These are phyloP conservation scores for Beauveria pseudobassiana DNA, from an alignment of 2,329 filamentous ascomycete genomes.

Conservation along the genomic window DNA sequence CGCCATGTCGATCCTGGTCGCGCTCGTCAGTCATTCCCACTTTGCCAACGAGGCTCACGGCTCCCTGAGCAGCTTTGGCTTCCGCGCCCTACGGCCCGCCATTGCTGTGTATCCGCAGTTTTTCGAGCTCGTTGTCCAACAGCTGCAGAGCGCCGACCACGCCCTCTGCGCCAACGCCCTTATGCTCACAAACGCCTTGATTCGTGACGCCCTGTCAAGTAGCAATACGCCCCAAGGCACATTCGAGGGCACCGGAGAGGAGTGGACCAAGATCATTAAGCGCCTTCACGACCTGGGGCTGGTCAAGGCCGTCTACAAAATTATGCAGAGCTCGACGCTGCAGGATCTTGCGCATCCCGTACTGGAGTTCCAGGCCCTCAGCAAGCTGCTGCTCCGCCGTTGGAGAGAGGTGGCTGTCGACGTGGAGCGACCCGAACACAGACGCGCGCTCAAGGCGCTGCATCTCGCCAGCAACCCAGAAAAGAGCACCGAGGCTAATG, in stretches of 20 bases:
- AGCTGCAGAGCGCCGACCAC: constrained; percentile 90
- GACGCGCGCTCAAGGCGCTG: constrained; percentile 76
- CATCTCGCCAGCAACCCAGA: constrained; percentile 76
- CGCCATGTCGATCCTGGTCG: constrained; percentile 93
- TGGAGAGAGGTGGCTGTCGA: constrained; percentile 85
- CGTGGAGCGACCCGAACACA: constrained; percentile 78
- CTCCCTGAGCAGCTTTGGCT: constrained; percentile 65
- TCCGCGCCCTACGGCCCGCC: constrained; percentile 84
- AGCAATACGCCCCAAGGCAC: constrained; percentile 42
- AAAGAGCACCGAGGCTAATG: constrained; percentile 29
- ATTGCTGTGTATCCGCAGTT: constrained; percentile 90
- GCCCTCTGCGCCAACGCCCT: constrained; percentile 91
- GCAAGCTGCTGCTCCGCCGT: constrained; percentile 77
- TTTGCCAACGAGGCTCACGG: constrained; percentile 33
- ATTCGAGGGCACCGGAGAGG: constrained; percentile 39
- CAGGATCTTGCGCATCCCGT: constrained; percentile 86
- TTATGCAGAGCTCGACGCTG: constrained; percentile 91
- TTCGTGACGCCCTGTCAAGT: constrained; percentile 79
- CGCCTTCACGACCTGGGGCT: constrained; percentile 85
- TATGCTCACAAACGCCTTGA: constrained; percentile 90
- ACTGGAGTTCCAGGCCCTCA: constrained; percentile 86
- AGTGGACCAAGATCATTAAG: constrained; percentile 96
- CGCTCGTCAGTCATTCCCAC: constrained; percentile 81
- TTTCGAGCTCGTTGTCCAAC: constrained; percentile 85
- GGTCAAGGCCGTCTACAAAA: constrained; percentile 80